These are phyloP conservation scores for Nicotiana attenuata DNA, from an alignment of 257 asterid species.

Conservation along the genomic window DNA sequence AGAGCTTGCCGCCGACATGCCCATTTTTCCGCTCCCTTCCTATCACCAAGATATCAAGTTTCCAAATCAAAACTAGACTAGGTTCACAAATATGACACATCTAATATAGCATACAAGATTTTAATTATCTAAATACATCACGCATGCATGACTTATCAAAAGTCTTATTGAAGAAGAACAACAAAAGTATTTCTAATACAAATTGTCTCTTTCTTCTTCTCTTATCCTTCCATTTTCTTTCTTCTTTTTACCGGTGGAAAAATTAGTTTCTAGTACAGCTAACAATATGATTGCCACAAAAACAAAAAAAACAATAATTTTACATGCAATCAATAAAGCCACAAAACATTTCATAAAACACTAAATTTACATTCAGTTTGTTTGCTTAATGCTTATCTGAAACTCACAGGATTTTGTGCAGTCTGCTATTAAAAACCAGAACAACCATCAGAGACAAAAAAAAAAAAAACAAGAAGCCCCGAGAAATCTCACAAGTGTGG, in stretches of 20 bases:
- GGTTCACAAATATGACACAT: not conserved
- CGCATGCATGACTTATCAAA: not conserved
- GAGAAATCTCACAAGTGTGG: too few relatives aligned
- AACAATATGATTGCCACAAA: not conserved
- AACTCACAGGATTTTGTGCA: not conserved
- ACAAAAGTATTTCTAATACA: not conserved
- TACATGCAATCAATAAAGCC: not conserved
- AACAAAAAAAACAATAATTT: not conserved
- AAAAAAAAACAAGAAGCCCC: too few relatives aligned
- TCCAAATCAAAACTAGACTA: not conserved
- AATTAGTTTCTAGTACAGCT: not conserved
- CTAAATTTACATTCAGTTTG: not conserved
- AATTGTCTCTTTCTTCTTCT: not conserved
- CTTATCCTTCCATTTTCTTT: not conserved
- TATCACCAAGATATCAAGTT: not conserved
- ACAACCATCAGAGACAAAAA: not conserved
- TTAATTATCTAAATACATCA: not conserved
- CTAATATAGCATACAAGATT: not conserved
- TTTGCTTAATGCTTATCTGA: not conserved
- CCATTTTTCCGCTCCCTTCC: conserved; percentile 35
- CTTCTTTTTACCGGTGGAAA: not conserved
- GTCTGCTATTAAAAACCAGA: not conserved
- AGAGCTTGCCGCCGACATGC: conserved; percentile 52
- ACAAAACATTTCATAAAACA: not conserved
- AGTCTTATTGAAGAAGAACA: not conserved